phyloP scores from a whole-genome alignment of 2,329 filamentous ascomycete species.

The Aspergillus amoenus region DNA sequence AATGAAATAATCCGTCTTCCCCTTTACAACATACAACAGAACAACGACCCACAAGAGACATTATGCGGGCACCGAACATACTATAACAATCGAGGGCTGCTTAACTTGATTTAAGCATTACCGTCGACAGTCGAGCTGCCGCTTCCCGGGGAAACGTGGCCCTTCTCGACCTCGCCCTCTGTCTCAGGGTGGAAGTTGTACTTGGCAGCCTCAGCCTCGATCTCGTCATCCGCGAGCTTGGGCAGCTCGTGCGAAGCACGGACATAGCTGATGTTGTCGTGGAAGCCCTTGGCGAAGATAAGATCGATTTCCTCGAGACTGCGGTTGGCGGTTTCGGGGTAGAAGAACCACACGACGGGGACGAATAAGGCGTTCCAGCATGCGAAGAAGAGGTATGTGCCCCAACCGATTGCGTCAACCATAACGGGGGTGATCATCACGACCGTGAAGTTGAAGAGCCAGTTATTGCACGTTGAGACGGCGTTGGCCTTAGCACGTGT shows the following conservation, averaged over 20 bases:
- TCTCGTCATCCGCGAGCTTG: constrained; percentile 34
- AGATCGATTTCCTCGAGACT: constrained; percentile 47
- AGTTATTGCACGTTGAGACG: constrained; percentile 55
- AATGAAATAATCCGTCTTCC: neutral
- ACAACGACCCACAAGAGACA: neutral
- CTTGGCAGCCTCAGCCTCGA: constrained; percentile 33
- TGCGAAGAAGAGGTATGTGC: constrained; percentile 47
- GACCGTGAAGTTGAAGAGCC: constrained; percentile 57
- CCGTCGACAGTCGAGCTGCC: neutral
- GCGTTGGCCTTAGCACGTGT: constrained; percentile 58
- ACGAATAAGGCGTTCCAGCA: constrained; percentile 47
- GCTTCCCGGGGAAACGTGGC: constrained; percentile 4
- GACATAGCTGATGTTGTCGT: constrained; percentile 44
- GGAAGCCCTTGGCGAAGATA: constrained; percentile 46
- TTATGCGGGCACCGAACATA: neutral
- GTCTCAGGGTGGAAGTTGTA: constrained; percentile 28
- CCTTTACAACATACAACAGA: neutral
- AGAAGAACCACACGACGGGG: constrained; percentile 55
- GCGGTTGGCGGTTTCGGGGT: constrained; percentile 50
- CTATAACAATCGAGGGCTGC: neutral
- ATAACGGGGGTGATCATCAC: constrained; percentile 52
- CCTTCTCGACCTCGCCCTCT: constrained; percentile 25
- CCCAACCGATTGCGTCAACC: constrained; percentile 40
- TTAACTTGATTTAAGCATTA: neutral
- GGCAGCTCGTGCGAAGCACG: constrained; percentile 33